Conservation (phyloP, 2,329 filamentous ascomycete genomes). For the Xylariomycetidae sp. region DNA sequence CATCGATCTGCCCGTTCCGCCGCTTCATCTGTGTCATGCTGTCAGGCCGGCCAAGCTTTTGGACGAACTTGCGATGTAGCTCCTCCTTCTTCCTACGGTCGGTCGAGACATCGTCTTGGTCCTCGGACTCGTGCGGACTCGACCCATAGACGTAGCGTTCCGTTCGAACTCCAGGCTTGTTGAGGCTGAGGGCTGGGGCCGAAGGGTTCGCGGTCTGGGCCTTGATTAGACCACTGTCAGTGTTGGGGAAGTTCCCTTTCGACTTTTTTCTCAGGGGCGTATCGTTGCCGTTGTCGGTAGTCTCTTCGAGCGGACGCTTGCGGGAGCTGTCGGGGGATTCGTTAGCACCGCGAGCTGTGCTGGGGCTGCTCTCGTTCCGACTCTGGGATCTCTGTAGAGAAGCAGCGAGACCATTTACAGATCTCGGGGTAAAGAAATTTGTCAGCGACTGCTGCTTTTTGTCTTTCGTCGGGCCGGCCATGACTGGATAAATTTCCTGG, state of each 20-base stretch:
- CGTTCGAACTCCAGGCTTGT: conserved; percentile 36
- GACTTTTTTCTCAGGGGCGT: conserved; percentile 41
- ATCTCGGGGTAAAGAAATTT: conserved; percentile 72
- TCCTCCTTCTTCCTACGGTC: conserved; percentile 63
- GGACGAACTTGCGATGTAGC: conserved; percentile 80
- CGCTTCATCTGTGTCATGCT: conserved; percentile 66
- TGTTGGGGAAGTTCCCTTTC: conserved; percentile 36
- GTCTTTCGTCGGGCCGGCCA: conserved; percentile 36
- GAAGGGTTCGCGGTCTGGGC: conserved; percentile 22
- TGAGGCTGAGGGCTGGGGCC: conserved; percentile 16
- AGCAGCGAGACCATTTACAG: conserved; percentile 41
- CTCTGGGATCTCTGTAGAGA: conserved; percentile 28
- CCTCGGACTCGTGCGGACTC: conserved; percentile 36
- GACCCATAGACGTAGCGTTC: conserved; percentile 48
- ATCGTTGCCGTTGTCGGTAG: conserved; percentile 40
- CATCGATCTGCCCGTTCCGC: conserved; percentile 48
- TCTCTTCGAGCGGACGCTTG: conserved; percentile 50
- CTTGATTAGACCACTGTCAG: conserved; percentile 36
- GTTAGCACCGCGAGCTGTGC: conserved; percentile 20
- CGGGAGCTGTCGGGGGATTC: conserved; percentile 26
- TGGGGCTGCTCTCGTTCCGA: conserved; percentile 20
- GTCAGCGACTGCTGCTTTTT: conserved; percentile 81
- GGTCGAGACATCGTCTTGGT: too few species aligned
- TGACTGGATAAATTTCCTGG: too few species aligned
- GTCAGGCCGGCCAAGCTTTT: conserved; percentile 83